Evolutionary conservation across 768 basidiomycete species (phyloP).

Genomic region (Porpolomopsis calyptriformis): DNA sequence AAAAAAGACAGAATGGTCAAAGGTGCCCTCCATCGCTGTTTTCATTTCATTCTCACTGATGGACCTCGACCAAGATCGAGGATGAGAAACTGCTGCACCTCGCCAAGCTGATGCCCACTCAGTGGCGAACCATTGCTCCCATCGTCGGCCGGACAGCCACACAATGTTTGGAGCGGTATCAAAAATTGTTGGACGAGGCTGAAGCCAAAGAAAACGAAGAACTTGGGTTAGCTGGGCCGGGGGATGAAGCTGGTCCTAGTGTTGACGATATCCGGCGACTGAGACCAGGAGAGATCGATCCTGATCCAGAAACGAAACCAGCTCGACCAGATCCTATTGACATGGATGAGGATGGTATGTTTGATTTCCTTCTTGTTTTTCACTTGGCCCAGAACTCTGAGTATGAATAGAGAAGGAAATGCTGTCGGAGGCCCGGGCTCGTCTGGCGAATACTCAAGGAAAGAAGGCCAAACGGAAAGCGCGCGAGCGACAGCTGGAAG

Average conservation of each 20-base stretch:
- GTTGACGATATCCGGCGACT: conserved; percentile 88
- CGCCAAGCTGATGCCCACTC: conserved; percentile 98
- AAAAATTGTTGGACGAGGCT: conserved; percentile 94
- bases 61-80: conserved; percentile 52
- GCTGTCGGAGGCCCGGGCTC: conserved; percentile 96
- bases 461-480: conserved; percentile 99
- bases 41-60: not conserved
- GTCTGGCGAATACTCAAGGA: conserved; percentile 97
- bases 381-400: conserved; percentile 4
- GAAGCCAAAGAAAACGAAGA: conserved; percentile 96
- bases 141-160: conserved; percentile 97
- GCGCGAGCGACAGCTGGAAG: conserved; percentile 92
- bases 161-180: conserved; percentile 96
- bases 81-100: conserved; percentile 97
- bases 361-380: not conserved
- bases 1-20: conserved; percentile 99
- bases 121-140: conserved; percentile 98
- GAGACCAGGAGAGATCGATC: conserved; percentile 95
- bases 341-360: conserved; percentile 96
- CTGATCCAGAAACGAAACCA: conserved; percentile 97
- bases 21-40: conserved; percentile 36
- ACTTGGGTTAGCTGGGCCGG: conserved; percentile 78
- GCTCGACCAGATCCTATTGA: conserved; percentile 98
- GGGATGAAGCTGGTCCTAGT: conserved; percentile 69
- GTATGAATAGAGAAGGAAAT: conserved; percentile 83